Percentiles rank a stretch among this genome's conserved stretches.
These are phyloP conservation scores for Mytilinidion resinicola DNA, from an alignment of 495 filamentous ascomycete genomes.

Conservation along the genomic window DNA sequence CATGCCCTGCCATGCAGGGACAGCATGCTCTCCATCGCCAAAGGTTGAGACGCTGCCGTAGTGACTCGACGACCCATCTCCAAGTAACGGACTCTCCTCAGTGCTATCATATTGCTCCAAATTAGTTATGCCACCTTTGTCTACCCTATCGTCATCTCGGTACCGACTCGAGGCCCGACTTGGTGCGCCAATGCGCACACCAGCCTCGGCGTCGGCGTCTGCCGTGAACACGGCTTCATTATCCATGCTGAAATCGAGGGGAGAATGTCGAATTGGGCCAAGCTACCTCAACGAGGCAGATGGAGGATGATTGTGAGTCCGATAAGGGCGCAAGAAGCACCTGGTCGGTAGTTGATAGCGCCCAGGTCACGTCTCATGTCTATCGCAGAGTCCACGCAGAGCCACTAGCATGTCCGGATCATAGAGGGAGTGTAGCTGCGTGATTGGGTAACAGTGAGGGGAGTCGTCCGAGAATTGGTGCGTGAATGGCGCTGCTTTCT, in stretches of 20 bases:
- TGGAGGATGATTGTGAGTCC: no score
- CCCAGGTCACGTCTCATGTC: no score
- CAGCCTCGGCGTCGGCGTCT: slow-evolving; percentile 10
- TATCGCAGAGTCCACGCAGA: no score
- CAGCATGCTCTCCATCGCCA: neutral
- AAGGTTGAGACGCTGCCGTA: no score
- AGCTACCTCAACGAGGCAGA: neutral
- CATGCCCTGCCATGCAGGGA: slow-evolving; percentile 37
- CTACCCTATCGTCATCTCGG: neutral
- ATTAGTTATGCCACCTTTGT: neutral
- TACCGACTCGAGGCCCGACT: neutral
- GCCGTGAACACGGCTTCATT: slow-evolving; percentile 11
- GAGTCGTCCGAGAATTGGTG: no score
- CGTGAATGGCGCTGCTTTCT: no score
- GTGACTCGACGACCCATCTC: neutral
- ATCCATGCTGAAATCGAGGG: neutral
- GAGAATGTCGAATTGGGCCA: neutral
- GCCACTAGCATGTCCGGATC: no score
- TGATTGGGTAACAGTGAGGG: no score
- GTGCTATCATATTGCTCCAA: neutral
- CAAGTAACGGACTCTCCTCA: slow-evolving; percentile 15
- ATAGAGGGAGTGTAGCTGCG: no score
- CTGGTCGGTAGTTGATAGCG: no score
- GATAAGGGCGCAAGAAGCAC: no score
- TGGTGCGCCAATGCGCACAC: neutral